Percentiles rank a stretch among this genome's conserved stretches.
Evolutionary conservation across 768 basidiomycete genomes (phyloP).

Genomic region (Phaeolepiota aurea): DNA sequence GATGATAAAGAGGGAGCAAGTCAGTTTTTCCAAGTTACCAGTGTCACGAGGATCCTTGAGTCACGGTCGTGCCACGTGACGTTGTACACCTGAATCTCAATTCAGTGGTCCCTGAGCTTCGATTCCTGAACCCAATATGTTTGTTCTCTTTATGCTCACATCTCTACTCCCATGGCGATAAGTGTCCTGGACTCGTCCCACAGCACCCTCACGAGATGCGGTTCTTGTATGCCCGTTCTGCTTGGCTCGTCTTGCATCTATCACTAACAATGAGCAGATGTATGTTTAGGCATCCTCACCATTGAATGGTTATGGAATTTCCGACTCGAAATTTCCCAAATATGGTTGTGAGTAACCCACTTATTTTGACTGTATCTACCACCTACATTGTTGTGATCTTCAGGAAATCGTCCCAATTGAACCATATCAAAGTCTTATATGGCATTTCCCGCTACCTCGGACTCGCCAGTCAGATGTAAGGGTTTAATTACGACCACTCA

Average conservation of each 20-base stretch:
- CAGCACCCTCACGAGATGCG: background rate
- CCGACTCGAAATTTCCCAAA: constrained; percentile 5
- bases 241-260: too few relatives aligned
- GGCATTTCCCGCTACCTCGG: background rate
- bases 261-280: too few relatives aligned
- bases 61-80: too few relatives aligned
- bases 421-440: constrained; percentile 2
- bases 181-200: background rate
- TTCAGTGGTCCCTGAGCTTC: too few relatives aligned
- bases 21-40: background rate
- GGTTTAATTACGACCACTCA: constrained; percentile 5
- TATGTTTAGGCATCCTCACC: constrained; percentile 4
- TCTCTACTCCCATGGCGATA: background rate
- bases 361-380: background rate
- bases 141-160: background rate
- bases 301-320: constrained; percentile 8
- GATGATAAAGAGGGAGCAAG: background rate
- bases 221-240: too few relatives aligned
- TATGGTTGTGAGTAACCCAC: constrained; percentile 5
- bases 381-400: background rate
- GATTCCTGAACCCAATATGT: too few relatives aligned
- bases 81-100: too few relatives aligned
- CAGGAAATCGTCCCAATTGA: constrained; percentile 1
- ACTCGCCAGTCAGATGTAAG: constrained; percentile 1
- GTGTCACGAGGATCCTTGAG: too few relatives aligned